Evolutionary conservation across 805 yeast species (phyloP).

Genomic region (Myxozyma melibiosi): DNA sequence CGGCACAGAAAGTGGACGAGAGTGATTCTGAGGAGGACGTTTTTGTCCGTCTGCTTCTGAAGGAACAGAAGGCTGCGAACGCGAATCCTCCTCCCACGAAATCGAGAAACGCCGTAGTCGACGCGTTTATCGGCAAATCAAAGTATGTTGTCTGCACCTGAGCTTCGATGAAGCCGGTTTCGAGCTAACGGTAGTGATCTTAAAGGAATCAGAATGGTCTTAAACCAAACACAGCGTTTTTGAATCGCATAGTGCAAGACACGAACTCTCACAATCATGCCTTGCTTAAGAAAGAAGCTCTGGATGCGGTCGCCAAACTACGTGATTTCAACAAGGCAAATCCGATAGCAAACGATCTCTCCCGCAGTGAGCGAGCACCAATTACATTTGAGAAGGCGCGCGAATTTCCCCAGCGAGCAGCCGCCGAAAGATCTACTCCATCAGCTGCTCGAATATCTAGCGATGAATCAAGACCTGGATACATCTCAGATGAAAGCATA

Average conservation of each 20-base stretch:
- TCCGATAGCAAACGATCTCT: background rate
- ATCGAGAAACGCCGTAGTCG: background rate
- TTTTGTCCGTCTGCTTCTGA: slow-evolving; percentile 7
- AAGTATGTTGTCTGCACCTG: background rate
- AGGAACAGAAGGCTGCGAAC: slow-evolving; percentile 7
- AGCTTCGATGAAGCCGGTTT: background rate
- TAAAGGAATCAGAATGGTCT: slow-evolving; percentile 10
- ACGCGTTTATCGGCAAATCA: slow-evolving; percentile 1
- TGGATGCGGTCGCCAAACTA: slow-evolving; percentile 10
- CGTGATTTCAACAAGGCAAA: slow-evolving; percentile 11
- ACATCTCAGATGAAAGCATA: too few species aligned
- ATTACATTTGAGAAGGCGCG: too few species aligned
- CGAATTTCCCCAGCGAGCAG: background rate
- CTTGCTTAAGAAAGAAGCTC: slow-evolving; percentile 18
- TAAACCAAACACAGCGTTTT: slow-evolving; percentile 23
- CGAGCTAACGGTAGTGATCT: background rate
- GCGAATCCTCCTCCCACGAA: background rate
- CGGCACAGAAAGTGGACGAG: background rate
- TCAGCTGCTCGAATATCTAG: too few species aligned
- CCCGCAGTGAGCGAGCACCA: too few species aligned
- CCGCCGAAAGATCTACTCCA: too few species aligned
- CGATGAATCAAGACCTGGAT: too few species aligned
- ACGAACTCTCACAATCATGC: slow-evolving; percentile 25
- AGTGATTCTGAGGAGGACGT: slow-evolving; percentile 14
- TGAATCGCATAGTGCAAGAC: slow-evolving; percentile 21